phyloP scores from a whole-genome alignment of 495 filamentous ascomycete genomes.

The Penicillium daleae region DNA sequence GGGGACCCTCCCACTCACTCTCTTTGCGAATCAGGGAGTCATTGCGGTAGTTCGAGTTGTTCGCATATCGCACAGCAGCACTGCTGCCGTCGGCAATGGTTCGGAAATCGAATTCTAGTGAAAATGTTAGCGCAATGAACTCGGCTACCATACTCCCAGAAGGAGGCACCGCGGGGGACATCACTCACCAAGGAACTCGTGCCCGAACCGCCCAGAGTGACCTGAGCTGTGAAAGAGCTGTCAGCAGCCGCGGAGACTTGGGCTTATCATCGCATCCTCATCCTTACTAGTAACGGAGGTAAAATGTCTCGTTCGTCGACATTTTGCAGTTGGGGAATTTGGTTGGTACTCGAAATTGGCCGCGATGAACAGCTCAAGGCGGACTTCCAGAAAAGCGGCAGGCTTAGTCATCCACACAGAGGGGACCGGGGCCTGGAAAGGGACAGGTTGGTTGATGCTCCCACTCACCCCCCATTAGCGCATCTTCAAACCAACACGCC shows the following conservation, averaged over 20 bases:
- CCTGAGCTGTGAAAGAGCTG: constrained; percentile 71
- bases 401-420: constrained; percentile 58
- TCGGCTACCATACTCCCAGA: neutral
- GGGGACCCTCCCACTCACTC: constrained; percentile 63
- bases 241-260: constrained; percentile 55
- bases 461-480: constrained; percentile 33
- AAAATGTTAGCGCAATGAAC: constrained; percentile 32
- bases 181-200: constrained; percentile 92
- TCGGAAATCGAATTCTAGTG: constrained; percentile 92
- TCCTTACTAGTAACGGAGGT: constrained; percentile 93
- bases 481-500: constrained; percentile 38
- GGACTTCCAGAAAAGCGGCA: constrained; percentile 31
- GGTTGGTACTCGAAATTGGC: constrained; percentile 9
- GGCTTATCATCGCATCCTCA: constrained; percentile 34
- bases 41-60: constrained; percentile 99
- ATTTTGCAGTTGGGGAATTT: constrained; percentile 31
- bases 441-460: constrained; percentile 49
- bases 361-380: constrained; percentile 23
- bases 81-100: constrained; percentile 92
- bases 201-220: constrained; percentile 95
- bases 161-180: neutral
- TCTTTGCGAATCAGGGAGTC: constrained; percentile 99
- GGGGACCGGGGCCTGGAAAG: constrained; percentile 51
- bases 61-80: constrained; percentile 94
- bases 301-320: constrained; percentile 80